Percentiles rank a stretch among this genome's conserved stretches.
Conservation (phyloP, 768 basidiomycete species). For the Auricularia cornea region DNA sequence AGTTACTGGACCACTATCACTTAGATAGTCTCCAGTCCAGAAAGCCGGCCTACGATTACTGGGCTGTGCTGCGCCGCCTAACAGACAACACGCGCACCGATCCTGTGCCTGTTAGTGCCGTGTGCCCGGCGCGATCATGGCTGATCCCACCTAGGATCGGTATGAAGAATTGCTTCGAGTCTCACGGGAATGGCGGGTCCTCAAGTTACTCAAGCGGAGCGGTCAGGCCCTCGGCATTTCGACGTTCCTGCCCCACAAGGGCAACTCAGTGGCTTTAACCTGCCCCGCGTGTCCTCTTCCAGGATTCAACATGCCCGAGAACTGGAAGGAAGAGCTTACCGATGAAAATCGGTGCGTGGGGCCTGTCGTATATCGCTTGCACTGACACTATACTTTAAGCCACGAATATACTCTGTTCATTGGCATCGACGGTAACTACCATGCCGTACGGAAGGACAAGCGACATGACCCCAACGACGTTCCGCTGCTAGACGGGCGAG, state of each 20-base stretch:
- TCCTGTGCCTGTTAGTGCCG: not conserved
- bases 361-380: no score
- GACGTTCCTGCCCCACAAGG: not conserved
- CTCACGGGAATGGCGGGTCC: not conserved
- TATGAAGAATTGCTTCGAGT: not conserved
- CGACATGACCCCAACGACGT: not conserved
- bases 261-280: not conserved
- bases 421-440: not conserved
- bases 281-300: not conserved
- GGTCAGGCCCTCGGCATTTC: not conserved
- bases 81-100: not conserved
- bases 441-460: not conserved
- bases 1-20: no score
- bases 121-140: not conserved
- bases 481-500: not conserved
- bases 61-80: no score
- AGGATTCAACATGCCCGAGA: not conserved
- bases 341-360: not conserved
- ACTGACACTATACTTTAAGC: not conserved
- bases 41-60: no score
- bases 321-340: not conserved
- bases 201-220: not conserved
- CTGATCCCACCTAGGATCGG: not conserved
- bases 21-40: no score
- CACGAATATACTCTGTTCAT: not conserved